These are phyloP conservation scores for Populus hybrid DNA, from an alignment of 441 rosid genomes.

Conservation along the genomic window DNA sequence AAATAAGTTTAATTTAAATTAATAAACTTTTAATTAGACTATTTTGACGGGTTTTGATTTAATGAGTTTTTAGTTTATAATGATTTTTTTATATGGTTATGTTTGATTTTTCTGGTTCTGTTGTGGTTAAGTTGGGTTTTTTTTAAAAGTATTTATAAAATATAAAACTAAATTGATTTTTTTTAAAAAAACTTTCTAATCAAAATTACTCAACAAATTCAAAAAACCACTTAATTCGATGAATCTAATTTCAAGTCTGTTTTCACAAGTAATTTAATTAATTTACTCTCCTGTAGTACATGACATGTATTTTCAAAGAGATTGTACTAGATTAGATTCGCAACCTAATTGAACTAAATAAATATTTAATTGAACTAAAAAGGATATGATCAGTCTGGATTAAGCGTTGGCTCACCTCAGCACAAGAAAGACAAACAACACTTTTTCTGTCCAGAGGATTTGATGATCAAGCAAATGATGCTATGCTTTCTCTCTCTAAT, in stretches of 20 bases:
- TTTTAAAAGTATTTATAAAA: too few relatives aligned
- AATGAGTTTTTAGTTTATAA: too few relatives aligned
- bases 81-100: too few relatives aligned
- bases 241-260: background rate
- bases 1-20: too few relatives aligned
- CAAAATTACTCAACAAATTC: too few relatives aligned
- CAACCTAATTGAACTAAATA: background rate
- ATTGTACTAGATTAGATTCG: background rate
- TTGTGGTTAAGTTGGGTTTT: too few relatives aligned
- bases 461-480: background rate
- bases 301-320: background rate
- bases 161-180: too few relatives aligned
- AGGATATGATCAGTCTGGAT: background rate
- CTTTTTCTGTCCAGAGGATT: background rate
- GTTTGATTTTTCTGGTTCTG: background rate
- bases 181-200: too few relatives aligned
- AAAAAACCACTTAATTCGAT: background rate
- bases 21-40: too few relatives aligned
- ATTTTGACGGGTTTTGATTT: too few relatives aligned
- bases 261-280: background rate
- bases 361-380: too few relatives aligned
- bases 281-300: background rate
- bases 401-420: background rate
- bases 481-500: too few relatives aligned
- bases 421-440: conserved; percentile 5